Percentiles rank a stretch among this genome's conserved stretches.
Evolutionary conservation across 2,329 filamentous ascomycete species (phyloP).

Genomic region (Pezicula radicicola): DNA sequence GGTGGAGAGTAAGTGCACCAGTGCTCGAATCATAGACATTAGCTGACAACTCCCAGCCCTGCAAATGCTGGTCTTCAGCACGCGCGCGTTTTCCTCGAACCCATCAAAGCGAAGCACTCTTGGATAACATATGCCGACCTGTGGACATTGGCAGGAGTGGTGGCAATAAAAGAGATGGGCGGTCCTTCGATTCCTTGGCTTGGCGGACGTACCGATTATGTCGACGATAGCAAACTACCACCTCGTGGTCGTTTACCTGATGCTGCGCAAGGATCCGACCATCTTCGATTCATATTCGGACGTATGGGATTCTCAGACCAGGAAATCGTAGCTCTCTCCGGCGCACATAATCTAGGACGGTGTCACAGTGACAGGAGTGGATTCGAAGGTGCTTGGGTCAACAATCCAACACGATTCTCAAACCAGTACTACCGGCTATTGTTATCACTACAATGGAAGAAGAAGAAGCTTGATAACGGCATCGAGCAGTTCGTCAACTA

Average conservation of each 20-base stretch:
- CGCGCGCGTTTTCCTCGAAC: constrained; percentile 61
- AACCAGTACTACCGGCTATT: constrained; percentile 56
- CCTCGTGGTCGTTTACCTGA: constrained; percentile 56
- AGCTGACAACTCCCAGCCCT: constrained; percentile 28
- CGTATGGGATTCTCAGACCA: constrained; percentile 59
- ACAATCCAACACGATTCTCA: constrained; percentile 55
- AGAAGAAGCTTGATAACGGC: constrained; percentile 48
- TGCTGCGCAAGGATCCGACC: constrained; percentile 49
- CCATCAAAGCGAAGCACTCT: constrained; percentile 53
- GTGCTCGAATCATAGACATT: too few species aligned
- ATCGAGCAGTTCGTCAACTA: constrained; percentile 56
- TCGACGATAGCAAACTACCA: constrained; percentile 57
- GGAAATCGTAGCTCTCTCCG: constrained; percentile 54
- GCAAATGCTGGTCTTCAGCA: constrained; percentile 63
- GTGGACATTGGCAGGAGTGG: constrained; percentile 59
- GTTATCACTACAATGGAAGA: constrained; percentile 49
- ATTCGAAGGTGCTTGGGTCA: constrained; percentile 57
- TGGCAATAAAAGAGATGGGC: constrained; percentile 57
- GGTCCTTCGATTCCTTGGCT: constrained; percentile 55
- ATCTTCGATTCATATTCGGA: constrained; percentile 53
- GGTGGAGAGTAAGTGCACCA: constrained; percentile 44
- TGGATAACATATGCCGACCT: constrained; percentile 66
- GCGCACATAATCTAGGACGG: constrained; percentile 54
- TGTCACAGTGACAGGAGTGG: constrained; percentile 53
- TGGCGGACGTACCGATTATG: constrained; percentile 57